These are phyloP conservation scores for Bacterosira constricta DNA, from an alignment of 108 stramenopile genomes.

Conservation along the genomic window DNA sequence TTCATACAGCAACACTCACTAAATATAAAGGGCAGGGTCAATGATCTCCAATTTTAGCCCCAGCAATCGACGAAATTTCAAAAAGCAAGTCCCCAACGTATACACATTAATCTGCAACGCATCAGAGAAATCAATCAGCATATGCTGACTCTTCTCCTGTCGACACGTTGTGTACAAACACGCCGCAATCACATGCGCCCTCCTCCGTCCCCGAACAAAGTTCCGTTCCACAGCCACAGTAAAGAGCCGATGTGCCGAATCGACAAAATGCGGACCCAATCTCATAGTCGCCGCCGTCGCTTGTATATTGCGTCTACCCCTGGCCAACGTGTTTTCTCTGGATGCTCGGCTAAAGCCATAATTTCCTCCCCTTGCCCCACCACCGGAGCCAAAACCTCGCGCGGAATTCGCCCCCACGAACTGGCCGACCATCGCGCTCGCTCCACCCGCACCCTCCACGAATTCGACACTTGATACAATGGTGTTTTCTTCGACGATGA, in stretches of 20 bases:
- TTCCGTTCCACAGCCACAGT: slow-evolving; percentile 95
- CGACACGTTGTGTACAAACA: slow-evolving; percentile 99
- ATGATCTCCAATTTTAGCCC: slow-evolving; percentile 93
- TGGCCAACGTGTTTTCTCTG: slow-evolving; percentile 91
- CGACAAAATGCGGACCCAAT: slow-evolving; percentile 82
- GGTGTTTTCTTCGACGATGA: slow-evolving; percentile 93
- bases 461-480: slow-evolving; percentile 92
- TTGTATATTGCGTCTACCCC: slow-evolving; percentile 83
- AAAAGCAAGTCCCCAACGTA: slow-evolving; percentile 94
- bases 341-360: slow-evolving; percentile 91
- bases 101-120: slow-evolving; percentile 98
- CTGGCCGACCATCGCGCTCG: slow-evolving; percentile 85
- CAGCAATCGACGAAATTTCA: slow-evolving; percentile 91
- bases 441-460: slow-evolving; percentile 90
- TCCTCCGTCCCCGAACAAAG: slow-evolving; percentile 92
- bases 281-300: slow-evolving; percentile 85
- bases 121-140: slow-evolving; percentile 99
- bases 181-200: slow-evolving; percentile 93
- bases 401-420: slow-evolving; percentile 80
- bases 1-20: slow-evolving; percentile 59
- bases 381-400: slow-evolving; percentile 38
- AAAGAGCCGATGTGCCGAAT: slow-evolving; percentile 92
- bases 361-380: slow-evolving; percentile 63
- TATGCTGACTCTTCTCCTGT: slow-evolving; percentile 95
- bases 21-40: slow-evolving; percentile 98